phyloP scores from a whole-genome alignment of 164 flowering plant genomes.

The Paratinospora sagittata region DNA sequence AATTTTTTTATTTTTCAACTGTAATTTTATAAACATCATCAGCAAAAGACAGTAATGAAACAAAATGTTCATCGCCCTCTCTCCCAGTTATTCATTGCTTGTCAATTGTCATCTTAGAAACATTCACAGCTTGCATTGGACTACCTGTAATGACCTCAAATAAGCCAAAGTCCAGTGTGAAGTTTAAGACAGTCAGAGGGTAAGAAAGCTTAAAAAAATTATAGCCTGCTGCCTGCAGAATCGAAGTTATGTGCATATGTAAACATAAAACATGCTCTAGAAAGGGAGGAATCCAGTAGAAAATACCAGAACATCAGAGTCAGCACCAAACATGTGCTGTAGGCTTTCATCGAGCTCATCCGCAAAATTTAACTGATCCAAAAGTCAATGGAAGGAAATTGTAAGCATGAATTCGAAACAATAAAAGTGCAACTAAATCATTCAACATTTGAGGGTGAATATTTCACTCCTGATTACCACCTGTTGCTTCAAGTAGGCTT shows the following conservation, averaged over 20 bases:
- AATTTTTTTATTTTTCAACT: too few relatives aligned
- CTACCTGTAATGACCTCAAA: conserved; percentile 1
- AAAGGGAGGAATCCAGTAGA: neutral
- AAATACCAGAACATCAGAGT: conserved; percentile 11
- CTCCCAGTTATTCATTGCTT: neutral
- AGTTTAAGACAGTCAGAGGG: neutral
- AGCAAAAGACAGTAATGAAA: neutral
- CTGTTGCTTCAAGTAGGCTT: conserved; percentile 54
- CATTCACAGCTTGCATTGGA: neutral
- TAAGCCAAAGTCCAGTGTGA: neutral
- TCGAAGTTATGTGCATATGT: neutral
- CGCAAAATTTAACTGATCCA: conserved; percentile 15
- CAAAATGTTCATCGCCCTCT: too few relatives aligned
- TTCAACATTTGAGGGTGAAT: neutral
- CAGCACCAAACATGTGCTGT: conserved; percentile 4
- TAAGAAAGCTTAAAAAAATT: neutral
- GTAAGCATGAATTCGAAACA: neutral
- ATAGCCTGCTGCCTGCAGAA: neutral
- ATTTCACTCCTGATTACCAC: conserved; percentile 21
- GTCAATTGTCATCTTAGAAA: neutral
- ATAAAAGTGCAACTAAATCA: neutral
- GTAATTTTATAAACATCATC: too few relatives aligned
- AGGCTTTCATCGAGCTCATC: conserved; percentile 17
- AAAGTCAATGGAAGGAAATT: conserved; percentile 1
- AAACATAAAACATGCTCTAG: neutral